Evolutionary conservation across 306 rosid species (phyloP).

Genomic region (Castanea crenata): DNA sequence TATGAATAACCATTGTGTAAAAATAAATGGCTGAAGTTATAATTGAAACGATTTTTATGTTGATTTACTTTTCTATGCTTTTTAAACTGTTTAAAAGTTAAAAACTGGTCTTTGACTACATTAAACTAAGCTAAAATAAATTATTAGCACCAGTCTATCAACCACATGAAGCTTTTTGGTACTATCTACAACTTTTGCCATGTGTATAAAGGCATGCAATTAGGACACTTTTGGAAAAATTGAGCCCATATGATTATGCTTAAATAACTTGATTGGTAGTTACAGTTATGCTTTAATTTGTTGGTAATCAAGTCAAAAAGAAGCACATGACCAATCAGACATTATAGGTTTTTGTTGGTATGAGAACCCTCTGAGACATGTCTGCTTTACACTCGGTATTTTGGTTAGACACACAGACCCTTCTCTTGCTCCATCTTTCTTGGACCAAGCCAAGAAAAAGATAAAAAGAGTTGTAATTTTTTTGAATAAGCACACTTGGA

Average conservation of each 20-base stretch:
- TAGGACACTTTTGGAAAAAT: constrained; percentile 30
- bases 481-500: constrained; percentile 1
- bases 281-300: constrained; percentile 15
- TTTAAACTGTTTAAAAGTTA: not conserved
- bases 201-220: constrained; percentile 32
- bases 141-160: constrained; percentile 23
- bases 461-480: not conserved
- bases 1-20: too few species aligned
- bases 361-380: constrained; percentile 4
- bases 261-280: constrained; percentile 14
- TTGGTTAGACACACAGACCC: constrained; percentile 31
- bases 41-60: too few species aligned
- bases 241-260: constrained; percentile 26
- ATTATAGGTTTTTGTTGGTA: constrained; percentile 16
- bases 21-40: too few species aligned
- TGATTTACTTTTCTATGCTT: too few species aligned
- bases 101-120: constrained; percentile 20
- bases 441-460: constrained; percentile 32
- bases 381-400: constrained; percentile 13
- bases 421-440: constrained; percentile 37
- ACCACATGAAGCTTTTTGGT: constrained; percentile 30
- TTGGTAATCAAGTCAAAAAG: constrained; percentile 42
- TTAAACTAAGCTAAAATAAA: constrained; percentile 19
- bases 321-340: constrained; percentile 19
- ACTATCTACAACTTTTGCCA: constrained; percentile 18